phyloP scores from a whole-genome alignment of 306 rosid genomes.

The Prunus dulcis region DNA sequence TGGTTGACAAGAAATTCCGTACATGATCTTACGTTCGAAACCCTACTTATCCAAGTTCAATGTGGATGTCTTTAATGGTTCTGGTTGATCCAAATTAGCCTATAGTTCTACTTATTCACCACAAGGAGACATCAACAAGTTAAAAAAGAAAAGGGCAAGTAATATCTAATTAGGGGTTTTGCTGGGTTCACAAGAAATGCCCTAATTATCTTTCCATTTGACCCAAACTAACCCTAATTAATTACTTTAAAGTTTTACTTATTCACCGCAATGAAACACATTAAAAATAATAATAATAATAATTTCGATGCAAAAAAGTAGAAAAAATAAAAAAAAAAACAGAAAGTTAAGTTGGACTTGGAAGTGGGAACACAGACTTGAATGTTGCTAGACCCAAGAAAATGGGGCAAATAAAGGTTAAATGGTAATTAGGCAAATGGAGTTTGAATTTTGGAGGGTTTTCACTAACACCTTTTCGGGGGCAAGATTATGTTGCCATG shows the following conservation, averaged over 20 bases:
- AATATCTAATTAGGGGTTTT: neutral
- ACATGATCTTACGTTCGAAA: neutral
- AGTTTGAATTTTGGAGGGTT: neutral
- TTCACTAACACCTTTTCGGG: constrained; percentile 5
- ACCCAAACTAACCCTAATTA: neutral
- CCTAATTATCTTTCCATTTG: neutral
- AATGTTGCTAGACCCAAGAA: constrained; percentile 11
- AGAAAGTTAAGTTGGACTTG: neutral
- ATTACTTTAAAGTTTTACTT: neutral
- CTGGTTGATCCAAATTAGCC: too few species aligned
- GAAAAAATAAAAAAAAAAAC: neutral
- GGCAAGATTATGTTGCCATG: constrained; percentile 44
- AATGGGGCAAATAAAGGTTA: neutral
- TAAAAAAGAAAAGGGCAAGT: too few species aligned
- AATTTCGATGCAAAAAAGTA: neutral
- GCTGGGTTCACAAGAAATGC: neutral
- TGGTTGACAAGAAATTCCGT: neutral
- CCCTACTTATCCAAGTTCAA: neutral
- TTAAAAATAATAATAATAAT: too few species aligned
- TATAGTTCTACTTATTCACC: too few species aligned
- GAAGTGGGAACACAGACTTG: constrained; percentile 30
- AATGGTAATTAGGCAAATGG: neutral
- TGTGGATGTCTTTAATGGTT: neutral
- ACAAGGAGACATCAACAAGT: neutral
- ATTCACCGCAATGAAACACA: neutral